Evolutionary conservation across 768 basidiomycete species (phyloP), one percentile per base, ranked within the genome.

Genomic region (Rhodosporidiobolus sp.): DNA sequence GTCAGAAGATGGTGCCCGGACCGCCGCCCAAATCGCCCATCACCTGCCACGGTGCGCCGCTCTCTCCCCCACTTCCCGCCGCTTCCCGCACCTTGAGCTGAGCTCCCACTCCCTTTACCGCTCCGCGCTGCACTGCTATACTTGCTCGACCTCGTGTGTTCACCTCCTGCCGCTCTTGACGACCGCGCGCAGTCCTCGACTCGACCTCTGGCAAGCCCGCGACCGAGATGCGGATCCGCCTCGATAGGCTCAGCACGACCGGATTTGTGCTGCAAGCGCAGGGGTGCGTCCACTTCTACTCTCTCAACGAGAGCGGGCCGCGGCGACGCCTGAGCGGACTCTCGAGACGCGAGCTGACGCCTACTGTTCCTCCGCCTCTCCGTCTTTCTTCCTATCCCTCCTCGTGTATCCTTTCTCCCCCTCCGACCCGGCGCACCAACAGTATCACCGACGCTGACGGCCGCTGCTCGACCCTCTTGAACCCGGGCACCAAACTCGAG

Each of bases 161-260:
- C 5, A 7, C 3, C 61, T 30, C 54, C 34, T 50, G 24, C 46
- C 38, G 22, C 55, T 66, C n/a, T n/a, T n/a, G n/a, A n/a, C n/a
- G n/a, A n/a, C n/a, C n/a, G n/a, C 30, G 22, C 22, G 28, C 75
- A 80, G 80, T 80, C 30, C 79, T 80, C 65, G 80, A 80, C 73
- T 79, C 80, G 38, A 76, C 78, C 3, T 62, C 76, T 3, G 80
- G 80, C 50, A 76, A 77, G 54, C 80, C 80, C 3, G 80, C 78
- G 10, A 48, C 77, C 17, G 73, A 67, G 28, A 76, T 80, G 62
- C 67, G 70, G 4, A 66, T 80, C 65, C 67, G 76, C 9, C 76
- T 80, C 68, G 77, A 80, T 28, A 63, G 77, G 54, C 77, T 80
- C n/a, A 71, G 69, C 38, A 57, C 67, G 28, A 76, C 73, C 7